phyloP scores from a whole-genome alignment of 1,139 yeast species.

The Petasospora fabianii region DNA sequence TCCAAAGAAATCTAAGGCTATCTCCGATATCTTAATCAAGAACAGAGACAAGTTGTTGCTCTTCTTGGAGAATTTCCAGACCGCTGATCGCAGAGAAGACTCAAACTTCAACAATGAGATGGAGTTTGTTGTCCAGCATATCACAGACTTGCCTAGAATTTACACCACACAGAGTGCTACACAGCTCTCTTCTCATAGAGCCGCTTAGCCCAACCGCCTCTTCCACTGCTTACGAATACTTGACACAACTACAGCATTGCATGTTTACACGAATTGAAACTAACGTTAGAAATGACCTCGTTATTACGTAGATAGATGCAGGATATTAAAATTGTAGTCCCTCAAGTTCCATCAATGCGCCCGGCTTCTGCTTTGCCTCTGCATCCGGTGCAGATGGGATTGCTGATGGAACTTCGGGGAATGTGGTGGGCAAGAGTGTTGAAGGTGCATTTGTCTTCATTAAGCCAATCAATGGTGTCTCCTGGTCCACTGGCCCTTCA shows the following conservation, averaged over 20 bases:
- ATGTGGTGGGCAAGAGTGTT: not conserved
- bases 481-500: not conserved
- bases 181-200: no score
- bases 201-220: no score
- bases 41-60: slow-evolving; percentile 73
- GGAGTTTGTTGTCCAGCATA: slow-evolving; percentile 72
- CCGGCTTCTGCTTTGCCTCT: not conserved
- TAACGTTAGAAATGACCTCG: no score
- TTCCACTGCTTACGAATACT: no score
- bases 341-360: slow-evolving; percentile 14
- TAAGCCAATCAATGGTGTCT: not conserved
- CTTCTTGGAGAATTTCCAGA: slow-evolving; percentile 65
- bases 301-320: no score
- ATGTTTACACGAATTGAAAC: no score
- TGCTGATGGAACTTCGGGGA: slow-evolving; percentile 5
- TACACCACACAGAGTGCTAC: no score
- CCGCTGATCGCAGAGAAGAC: slow-evolving; percentile 57
- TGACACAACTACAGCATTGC: no score
- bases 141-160: slow-evolving; percentile 61
- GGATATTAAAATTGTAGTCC: slow-evolving; percentile 15
- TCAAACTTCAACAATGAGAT: slow-evolving; percentile 72
- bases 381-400: not conserved
- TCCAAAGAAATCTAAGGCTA: slow-evolving; percentile 80
- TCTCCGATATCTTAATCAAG: slow-evolving; percentile 75
- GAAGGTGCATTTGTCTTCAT: slow-evolving; percentile 5